Conservation (phyloP, 2,329 filamentous ascomycete genomes). For the Xylaria sp. region DNA sequence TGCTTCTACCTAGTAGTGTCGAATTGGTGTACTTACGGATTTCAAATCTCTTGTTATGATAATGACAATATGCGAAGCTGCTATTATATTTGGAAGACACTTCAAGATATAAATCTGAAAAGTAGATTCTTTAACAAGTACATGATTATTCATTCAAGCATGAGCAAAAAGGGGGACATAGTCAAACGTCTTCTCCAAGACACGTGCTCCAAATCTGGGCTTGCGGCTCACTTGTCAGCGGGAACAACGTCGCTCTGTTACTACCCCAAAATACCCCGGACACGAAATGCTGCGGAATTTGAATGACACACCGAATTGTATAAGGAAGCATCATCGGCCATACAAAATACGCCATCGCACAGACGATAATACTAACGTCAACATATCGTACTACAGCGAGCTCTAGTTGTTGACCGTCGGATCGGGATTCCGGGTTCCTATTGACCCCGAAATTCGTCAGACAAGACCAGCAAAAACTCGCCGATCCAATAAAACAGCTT, state of each 20-base stretch:
- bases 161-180: not conserved
- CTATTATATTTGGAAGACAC: not conserved
- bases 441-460: not conserved
- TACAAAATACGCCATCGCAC: not conserved
- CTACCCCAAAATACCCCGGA: not conserved
- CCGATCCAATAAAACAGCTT: constrained; percentile 11
- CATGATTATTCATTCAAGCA: not conserved
- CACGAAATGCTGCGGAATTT: not conserved
- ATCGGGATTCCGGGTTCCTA: not conserved
- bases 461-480: not conserved
- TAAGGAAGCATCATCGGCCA: not conserved
- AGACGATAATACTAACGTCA: not conserved
- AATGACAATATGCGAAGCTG: not conserved
- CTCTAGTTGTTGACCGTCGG: not conserved
- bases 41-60: not conserved
- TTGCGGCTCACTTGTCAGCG: not conserved
- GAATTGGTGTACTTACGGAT: not conserved
- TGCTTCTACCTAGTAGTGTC: not conserved
- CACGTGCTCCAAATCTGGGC: not conserved
- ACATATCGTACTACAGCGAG: not conserved
- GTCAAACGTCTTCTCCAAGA: not conserved
- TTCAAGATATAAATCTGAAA: not conserved
- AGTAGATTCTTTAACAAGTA: not conserved
- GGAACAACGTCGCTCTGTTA: not conserved
- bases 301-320: not conserved